phyloP scores from a whole-genome alignment of 2,329 filamentous ascomycete genomes.

The Botrytis deweyae region DNA sequence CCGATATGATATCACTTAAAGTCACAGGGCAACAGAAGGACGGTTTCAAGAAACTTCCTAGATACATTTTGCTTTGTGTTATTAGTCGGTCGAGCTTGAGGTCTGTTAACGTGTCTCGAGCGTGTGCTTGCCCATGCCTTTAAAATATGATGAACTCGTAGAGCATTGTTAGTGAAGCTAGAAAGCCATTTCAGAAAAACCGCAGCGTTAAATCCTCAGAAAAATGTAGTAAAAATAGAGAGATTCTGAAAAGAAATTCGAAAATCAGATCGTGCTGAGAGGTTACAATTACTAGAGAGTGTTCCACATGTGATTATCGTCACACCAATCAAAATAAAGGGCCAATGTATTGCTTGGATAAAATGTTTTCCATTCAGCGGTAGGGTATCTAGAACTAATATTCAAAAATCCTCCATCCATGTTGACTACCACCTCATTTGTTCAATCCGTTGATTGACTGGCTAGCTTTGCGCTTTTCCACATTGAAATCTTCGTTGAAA shows the following conservation, averaged over 20 bases:
- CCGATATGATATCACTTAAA: background rate
- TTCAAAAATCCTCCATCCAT: constrained; percentile 1
- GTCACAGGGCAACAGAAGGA: background rate
- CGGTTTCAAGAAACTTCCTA: background rate
- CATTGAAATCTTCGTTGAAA: constrained; percentile 4
- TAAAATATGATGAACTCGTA: background rate
- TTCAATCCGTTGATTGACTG: constrained; percentile 7
- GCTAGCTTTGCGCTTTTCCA: constrained; percentile 10
- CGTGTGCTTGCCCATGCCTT: background rate
- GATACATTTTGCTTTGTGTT: background rate
- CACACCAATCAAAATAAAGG: background rate
- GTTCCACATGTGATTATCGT: background rate
- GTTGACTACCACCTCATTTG: background rate
- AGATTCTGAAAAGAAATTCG: background rate
- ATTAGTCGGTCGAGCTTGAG: background rate
- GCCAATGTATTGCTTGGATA: background rate
- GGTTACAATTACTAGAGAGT: background rate
- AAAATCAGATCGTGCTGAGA: background rate
- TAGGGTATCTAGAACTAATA: constrained; percentile 14
- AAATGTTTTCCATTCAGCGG: background rate
- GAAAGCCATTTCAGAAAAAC: background rate
- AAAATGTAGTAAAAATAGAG: background rate
- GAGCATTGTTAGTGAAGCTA: background rate
- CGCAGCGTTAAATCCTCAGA: background rate
- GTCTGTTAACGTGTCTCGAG: background rate